Base-by-base conservation (phyloP, 2,329 filamentous ascomycete genomes). In the Pseudogymnoascus sp. region DNA sequence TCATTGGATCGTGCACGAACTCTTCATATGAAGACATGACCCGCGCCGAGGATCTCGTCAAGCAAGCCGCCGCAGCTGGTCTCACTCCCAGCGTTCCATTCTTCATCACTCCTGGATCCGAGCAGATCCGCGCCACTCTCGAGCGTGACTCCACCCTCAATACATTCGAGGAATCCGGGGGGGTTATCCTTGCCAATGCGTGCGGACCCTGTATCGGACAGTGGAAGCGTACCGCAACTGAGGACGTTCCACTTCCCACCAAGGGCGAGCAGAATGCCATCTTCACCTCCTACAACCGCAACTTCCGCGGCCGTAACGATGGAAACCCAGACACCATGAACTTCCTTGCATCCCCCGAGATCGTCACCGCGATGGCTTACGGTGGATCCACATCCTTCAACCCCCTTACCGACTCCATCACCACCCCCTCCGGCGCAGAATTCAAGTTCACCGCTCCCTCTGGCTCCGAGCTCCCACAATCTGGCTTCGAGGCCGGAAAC, bases 21-120 rank as follows among this genome's bases (percentile, higher is more conserved):
- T 96, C 90, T 74, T 97, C 94, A 2, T 99, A 97, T 74, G 89
- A 97, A 76, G 94, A 99, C 73, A 99, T 99, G 94, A 95, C 92
- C 36, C 88, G 93, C 64, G 90, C 92, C 12, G 93, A 97, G 76
- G 86, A 92, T 71, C 84, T 99, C 61, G 90, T 97, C 62, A 92
- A 93, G 75, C 92, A 97, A 74, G 94, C 94, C 8, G 83, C 87
- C 59, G 86, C 87, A 63, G 94, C 92, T n/a, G 94, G 94, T 14
- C 80, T 99, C 63, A 90, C 91, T 77, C 92, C 94, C 38, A 90
- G 88, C 70, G 86, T 90, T 2, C 89, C 92, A 71, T 97, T 99
- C 77, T 97, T 96, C 77, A 89, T 99, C 71, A 97, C 94, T 0
- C 94, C 94, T 1, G 94, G 94, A 39, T 96, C 91, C 71, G 94